phyloP scores from a whole-genome alignment of 2,329 filamentous ascomycete genomes.

The Arthrinium puccinioides region DNA sequence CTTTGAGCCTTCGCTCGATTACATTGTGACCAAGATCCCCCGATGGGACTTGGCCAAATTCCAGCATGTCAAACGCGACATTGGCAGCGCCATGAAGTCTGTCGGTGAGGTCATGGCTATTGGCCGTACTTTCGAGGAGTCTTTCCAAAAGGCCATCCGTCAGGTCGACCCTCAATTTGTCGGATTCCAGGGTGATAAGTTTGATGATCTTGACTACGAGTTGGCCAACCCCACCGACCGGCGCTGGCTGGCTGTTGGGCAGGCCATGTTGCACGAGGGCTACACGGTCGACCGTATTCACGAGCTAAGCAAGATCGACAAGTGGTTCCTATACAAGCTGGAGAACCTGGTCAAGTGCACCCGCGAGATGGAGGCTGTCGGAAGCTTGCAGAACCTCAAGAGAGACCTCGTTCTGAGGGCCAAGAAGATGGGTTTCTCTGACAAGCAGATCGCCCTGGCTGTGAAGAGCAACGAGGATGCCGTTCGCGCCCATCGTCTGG shows the following conservation, averaged over 20 bases:
- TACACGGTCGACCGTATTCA: slow-evolving; percentile 90
- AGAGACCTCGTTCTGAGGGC: slow-evolving; percentile 83
- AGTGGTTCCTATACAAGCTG: slow-evolving; percentile 98
- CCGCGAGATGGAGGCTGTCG: slow-evolving; percentile 75
- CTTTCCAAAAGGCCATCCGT: slow-evolving; percentile 96
- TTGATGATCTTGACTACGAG: slow-evolving; percentile 85
- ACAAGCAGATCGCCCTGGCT: slow-evolving; percentile 85
- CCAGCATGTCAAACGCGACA: slow-evolving; percentile 96
- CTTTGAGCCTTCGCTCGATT: slow-evolving; percentile 95
- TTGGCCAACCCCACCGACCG: slow-evolving; percentile 91
- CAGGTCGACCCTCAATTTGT: slow-evolving; percentile 89
- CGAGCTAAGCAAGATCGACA: slow-evolving; percentile 96
- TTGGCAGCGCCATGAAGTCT: slow-evolving; percentile 97
- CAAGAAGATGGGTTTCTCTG: slow-evolving; percentile 97
- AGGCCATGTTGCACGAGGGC: slow-evolving; percentile 95
- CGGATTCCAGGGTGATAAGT: slow-evolving; percentile 92
- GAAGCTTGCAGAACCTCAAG: slow-evolving; percentile 76
- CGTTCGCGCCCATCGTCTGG: slow-evolving; percentile 75
- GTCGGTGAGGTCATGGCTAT: slow-evolving; percentile 99
- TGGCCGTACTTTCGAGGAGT: slow-evolving; percentile 96
- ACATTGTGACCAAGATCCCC: slow-evolving; percentile 97
- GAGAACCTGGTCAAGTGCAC: slow-evolving; percentile 94
- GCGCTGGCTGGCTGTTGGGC: slow-evolving; percentile 93
- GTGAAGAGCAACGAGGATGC: slow-evolving; percentile 83
- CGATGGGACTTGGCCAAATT: slow-evolving; percentile 98